Evolutionary conservation across 1,139 yeast species (phyloP), one percentile per base, ranked within the genome.

Genomic region (Yamadazyma siamensis): DNA sequence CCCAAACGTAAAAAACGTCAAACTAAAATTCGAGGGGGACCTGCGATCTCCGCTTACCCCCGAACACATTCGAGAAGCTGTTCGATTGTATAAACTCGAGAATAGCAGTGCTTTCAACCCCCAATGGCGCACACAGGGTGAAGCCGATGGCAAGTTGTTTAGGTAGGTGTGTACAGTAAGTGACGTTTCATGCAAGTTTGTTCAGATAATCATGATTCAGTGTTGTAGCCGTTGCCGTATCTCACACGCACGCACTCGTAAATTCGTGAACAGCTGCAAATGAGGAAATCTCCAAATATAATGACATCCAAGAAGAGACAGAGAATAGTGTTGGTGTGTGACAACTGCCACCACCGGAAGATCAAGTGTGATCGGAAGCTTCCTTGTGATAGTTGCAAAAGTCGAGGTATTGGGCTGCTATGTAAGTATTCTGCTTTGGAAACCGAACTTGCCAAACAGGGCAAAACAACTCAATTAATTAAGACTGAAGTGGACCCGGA

Each of bases 31-130:
- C 36, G 51, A 49, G 26, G 74, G 73, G 17, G 80, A 75, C 38
- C 57, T 56, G 12, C 58, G 64, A 28, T 67, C 71, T 24, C 95
- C 95, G 0, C 56, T 89, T 26, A 68, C 76, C 26, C 95, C 96
- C 0, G 88, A 84, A 42, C 95, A 89, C 51, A 69, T 89, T 24
- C 62, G 94, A 27, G 95, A 87, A 48, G 96, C 96, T 1, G 85
- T 94, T 88, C 63, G 95, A 41, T 53, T 84, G 31, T 81, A 78
- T 46, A 75, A 75, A 40, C 42, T 68, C 26, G 95, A 87, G 46
- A 75, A 71, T 33, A 79, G 83, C n/a, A 76, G 83, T 3, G 76
- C 81, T 3, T 65, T 76, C 14, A 69, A 71, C 9, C 75, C 77
- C 13, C 58, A 64, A 27, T 82, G 89, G 86, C 63, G 88, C 37